phyloP scores from a whole-genome alignment of 2,329 filamentous ascomycete genomes.

The Chrysosporium queenslandicum region DNA sequence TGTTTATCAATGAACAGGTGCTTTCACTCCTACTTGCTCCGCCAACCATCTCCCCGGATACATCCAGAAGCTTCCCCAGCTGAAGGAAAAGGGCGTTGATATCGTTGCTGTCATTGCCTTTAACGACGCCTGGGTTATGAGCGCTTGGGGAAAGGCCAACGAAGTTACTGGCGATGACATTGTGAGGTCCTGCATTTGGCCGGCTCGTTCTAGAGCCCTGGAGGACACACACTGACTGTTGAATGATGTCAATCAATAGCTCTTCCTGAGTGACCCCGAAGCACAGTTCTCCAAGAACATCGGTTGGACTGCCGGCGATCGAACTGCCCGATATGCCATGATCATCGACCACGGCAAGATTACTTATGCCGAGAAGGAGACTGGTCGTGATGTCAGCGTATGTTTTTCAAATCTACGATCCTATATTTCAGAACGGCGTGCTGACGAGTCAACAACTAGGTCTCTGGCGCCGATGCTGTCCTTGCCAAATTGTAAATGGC shows the following conservation, averaged over 20 bases:
- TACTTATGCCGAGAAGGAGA: constrained; percentile 66
- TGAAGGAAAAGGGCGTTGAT: constrained; percentile 75
- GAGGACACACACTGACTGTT: neutral
- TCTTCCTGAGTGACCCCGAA: constrained; percentile 67
- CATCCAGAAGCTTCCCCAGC: constrained; percentile 57
- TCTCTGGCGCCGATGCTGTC: constrained; percentile 33
- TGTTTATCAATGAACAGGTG: constrained; percentile 41
- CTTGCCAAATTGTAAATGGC: constrained; percentile 20
- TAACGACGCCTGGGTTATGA: constrained; percentile 84
- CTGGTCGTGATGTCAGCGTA: constrained; percentile 24
- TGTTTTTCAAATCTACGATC: constrained; percentile 6
- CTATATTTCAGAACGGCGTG: neutral
- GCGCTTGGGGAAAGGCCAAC: constrained; percentile 84
- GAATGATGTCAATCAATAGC: constrained; percentile 29
- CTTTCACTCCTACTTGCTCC: constrained; percentile 81
- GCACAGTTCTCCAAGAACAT: constrained; percentile 66
- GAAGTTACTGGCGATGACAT: constrained; percentile 61
- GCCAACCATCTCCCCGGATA: constrained; percentile 72
- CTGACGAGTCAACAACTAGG: constrained; percentile 22
- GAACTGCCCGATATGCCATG: constrained; percentile 70
- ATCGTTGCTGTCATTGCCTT: constrained; percentile 68
- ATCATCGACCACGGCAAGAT: constrained; percentile 76
- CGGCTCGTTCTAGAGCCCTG: too few species aligned
- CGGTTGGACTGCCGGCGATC: constrained; percentile 65
- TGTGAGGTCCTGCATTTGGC: constrained; percentile 41